Conservation (phyloP, 176 grass and related monocot genomes). For the Zizania latifolia region DNA sequence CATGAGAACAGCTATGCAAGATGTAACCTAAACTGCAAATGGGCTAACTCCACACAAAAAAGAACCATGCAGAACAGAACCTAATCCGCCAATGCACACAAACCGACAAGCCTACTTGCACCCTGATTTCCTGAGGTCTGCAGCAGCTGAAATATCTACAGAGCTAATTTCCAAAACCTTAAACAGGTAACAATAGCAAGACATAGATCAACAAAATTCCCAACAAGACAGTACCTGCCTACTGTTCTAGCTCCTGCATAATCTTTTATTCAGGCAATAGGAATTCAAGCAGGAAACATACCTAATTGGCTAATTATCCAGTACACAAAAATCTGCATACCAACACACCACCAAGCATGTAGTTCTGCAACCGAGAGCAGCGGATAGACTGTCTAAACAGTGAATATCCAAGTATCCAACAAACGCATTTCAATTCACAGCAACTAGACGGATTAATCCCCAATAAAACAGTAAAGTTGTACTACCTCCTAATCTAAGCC, state of each 20-base stretch:
- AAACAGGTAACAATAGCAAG: not conserved
- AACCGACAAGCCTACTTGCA: not conserved
- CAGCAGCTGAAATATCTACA: not conserved
- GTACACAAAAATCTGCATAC: not conserved
- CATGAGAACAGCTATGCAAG: not conserved
- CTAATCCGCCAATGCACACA: not conserved
- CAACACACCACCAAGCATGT: not conserved
- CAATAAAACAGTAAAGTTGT: conserved; percentile 17
- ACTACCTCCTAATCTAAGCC: not conserved
- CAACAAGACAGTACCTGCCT: not conserved
- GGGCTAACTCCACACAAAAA: not conserved
- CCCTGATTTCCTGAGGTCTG: not conserved
- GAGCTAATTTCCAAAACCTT: not conserved
- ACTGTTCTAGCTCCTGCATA: conserved; percentile 28
- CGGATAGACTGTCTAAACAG: not conserved
- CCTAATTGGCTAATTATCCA: not conserved
- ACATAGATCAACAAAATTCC: not conserved
- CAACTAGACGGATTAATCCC: not conserved
- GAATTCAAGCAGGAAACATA: not conserved
- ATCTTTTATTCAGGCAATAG: conserved; percentile 12
- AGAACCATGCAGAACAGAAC: not conserved
- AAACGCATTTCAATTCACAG: not conserved
- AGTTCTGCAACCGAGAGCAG: not conserved
- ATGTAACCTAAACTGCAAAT: not conserved
- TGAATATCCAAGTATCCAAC: not conserved